These are phyloP conservation scores for Pholiota microspora DNA, from an alignment of 768 basidiomycete species.

Conservation along the genomic window DNA sequence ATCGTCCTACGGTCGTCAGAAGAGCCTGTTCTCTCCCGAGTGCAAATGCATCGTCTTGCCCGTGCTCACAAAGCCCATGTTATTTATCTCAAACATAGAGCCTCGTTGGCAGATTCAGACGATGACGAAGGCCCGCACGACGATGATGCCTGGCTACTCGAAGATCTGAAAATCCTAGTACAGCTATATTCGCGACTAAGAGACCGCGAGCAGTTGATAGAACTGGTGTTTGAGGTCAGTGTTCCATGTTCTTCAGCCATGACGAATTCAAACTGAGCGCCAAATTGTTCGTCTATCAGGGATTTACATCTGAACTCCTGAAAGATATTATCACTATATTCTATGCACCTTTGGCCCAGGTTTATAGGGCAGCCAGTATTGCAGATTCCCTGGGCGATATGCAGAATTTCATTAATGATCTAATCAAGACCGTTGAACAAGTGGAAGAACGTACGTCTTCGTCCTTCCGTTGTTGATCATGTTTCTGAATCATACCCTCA, in stretches of 20 bases:
- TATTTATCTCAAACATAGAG: slow-evolving; percentile 63
- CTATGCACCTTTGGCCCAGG: slow-evolving; percentile 93
- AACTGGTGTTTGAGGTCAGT: slow-evolving; percentile 88
- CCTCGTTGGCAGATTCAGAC: slow-evolving; percentile 74
- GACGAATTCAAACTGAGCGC: no score
- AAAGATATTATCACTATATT: slow-evolving; percentile 99
- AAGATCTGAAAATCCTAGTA: slow-evolving; percentile 82
- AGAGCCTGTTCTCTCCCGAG: slow-evolving; percentile 68
- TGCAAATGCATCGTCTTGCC: slow-evolving; percentile 79
- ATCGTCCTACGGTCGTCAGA: slow-evolving; percentile 79
- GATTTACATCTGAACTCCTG: slow-evolving; percentile 89
- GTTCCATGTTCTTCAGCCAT: not conserved
- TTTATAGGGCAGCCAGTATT: slow-evolving; percentile 96
- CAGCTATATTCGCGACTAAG: slow-evolving; percentile 75
- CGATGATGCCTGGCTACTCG: slow-evolving; percentile 96
- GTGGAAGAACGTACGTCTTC: slow-evolving; percentile 78
- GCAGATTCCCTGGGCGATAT: slow-evolving; percentile 89
- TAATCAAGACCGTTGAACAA: slow-evolving; percentile 91
- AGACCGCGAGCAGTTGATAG: slow-evolving; percentile 91
- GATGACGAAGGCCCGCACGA: slow-evolving; percentile 91
- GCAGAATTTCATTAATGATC: slow-evolving; percentile 92
- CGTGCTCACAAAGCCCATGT: slow-evolving; percentile 77
- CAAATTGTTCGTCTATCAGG: slow-evolving; percentile 48
- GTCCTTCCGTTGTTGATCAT: not conserved
- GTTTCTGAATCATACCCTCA: slow-evolving; percentile 26